Evolutionary conservation across 495 filamentous ascomycete species (phyloP).

Genomic region (Cenococcum geophilum): DNA sequence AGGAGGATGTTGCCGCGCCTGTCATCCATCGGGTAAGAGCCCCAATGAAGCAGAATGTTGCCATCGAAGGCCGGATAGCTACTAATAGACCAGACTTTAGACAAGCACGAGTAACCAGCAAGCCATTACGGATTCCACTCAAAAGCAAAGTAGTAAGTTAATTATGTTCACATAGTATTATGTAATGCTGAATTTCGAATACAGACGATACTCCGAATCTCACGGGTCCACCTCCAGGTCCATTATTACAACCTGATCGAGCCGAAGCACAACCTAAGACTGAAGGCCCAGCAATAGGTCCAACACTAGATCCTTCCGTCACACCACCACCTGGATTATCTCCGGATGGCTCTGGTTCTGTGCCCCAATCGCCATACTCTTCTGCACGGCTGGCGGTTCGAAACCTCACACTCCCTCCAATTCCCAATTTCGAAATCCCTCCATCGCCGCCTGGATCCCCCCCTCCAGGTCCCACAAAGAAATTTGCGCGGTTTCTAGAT

Average conservation of each 20-base stretch:
- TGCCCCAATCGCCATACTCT: conserved; percentile 64
- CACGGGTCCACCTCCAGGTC: conserved; percentile 2
- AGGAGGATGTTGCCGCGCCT: conserved; percentile 14
- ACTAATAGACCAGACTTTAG: conserved; percentile 26
- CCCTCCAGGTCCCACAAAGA: conserved; percentile 53
- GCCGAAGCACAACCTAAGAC: neutral
- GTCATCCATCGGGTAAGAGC: conserved; percentile 15
- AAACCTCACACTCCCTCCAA: conserved; percentile 76
- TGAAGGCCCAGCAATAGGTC: conserved; percentile 33
- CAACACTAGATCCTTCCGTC: conserved; percentile 45
- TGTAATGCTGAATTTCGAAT: neutral
- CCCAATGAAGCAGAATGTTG: neutral
- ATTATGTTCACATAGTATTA: neutral
- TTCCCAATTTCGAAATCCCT: conserved; percentile 75
- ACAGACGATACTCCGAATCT: neutral
- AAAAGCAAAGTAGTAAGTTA: neutral
- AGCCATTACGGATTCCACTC: neutral
- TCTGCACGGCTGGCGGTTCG: conserved; percentile 60
- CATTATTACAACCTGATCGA: conserved; percentile 5
- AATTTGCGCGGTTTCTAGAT: conserved; percentile 75
- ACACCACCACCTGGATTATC: conserved; percentile 26
- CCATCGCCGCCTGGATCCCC: conserved; percentile 77
- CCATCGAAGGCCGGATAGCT: conserved; percentile 27
- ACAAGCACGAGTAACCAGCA: conserved; percentile 6
- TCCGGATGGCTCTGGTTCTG: conserved; percentile 29